Conservation (phyloP, 2,329 filamentous ascomycete genomes). For the Penicillium crustosum region DNA sequence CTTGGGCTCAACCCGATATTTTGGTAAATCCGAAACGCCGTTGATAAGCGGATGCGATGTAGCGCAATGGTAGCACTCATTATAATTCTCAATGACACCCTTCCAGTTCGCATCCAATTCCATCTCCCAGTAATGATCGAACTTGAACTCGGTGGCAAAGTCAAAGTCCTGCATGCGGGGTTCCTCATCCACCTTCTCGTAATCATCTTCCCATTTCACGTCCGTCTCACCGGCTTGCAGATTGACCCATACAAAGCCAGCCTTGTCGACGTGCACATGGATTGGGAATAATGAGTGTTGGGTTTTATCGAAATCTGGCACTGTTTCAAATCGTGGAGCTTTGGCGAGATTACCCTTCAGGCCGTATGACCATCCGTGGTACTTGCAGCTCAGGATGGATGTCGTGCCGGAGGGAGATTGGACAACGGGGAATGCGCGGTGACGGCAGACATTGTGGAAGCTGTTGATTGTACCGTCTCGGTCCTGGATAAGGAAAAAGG, state of each 20-base stretch:
- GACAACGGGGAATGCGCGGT: slow-evolving; percentile 24
- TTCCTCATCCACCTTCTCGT: slow-evolving; percentile 19
- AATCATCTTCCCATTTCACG: slow-evolving; percentile 23
- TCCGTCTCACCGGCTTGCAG: slow-evolving; percentile 22
- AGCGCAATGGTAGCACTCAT: slow-evolving; percentile 30
- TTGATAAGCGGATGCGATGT: slow-evolving; percentile 28
- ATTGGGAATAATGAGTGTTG: slow-evolving; percentile 22
- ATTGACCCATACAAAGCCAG: slow-evolving; percentile 29
- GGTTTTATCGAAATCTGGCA: slow-evolving; percentile 21
- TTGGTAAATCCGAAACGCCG: slow-evolving; percentile 53
- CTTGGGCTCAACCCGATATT: slow-evolving; percentile 55
- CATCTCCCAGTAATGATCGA: slow-evolving; percentile 30
- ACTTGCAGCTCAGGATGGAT: slow-evolving; percentile 25
- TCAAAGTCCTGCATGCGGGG: slow-evolving; percentile 26
- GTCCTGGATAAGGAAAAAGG: slow-evolving; percentile 19
- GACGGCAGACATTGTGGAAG: slow-evolving; percentile 29
- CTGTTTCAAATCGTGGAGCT: slow-evolving; percentile 25
- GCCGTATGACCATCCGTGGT: slow-evolving; percentile 30
- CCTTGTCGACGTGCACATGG: slow-evolving; percentile 22
- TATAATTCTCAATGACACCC: slow-evolving; percentile 27
- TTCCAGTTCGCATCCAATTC: slow-evolving; percentile 28
- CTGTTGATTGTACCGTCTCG: slow-evolving; percentile 18
- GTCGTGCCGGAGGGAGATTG: slow-evolving; percentile 16
- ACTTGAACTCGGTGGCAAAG: slow-evolving; percentile 22
- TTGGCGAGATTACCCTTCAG: slow-evolving; percentile 28